Percentiles rank a stretch among this genome's conserved stretches.
phyloP scores from a whole-genome alignment of 1,284 basidiomycete species.

The Hymenochaete sp. region DNA sequence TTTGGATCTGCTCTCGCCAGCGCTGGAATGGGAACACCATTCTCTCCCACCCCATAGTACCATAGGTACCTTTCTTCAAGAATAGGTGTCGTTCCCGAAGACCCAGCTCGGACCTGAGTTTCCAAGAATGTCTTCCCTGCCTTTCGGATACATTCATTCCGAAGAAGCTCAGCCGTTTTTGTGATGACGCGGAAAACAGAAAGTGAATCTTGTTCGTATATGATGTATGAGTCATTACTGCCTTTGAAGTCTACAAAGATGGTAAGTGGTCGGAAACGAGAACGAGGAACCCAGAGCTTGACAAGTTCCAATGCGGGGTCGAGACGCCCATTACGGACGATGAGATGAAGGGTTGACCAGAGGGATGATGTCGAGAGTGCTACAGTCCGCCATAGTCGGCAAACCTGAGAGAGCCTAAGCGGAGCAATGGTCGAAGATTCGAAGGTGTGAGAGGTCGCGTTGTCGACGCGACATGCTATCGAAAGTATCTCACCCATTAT shows the following conservation, averaged over 20 bases:
- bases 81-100: constrained; percentile 11
- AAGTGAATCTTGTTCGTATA: constrained; percentile 11
- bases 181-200: constrained; percentile 12
- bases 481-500: constrained; percentile 11
- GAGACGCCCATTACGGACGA: constrained; percentile 3
- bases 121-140: constrained; percentile 13
- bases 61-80: constrained; percentile 14
- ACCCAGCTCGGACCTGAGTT: constrained; percentile 11
- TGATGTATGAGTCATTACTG: constrained; percentile 2
- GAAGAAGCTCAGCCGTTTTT: constrained; percentile 11
- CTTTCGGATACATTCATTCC: not conserved
- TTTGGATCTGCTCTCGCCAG: constrained; percentile 5
- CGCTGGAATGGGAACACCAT: too few species aligned
- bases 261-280: constrained; percentile 6
- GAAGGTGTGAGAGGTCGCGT: not conserved
- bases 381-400: constrained; percentile 8
- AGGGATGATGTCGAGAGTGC: constrained; percentile 9
- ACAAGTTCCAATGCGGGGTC: constrained; percentile 13
- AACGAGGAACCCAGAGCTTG: constrained; percentile 15
- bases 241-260: constrained; percentile 11
- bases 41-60: constrained; percentile 10
- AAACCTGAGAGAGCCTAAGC: constrained; percentile 11
- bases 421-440: constrained; percentile 2
- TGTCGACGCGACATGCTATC: constrained; percentile 9
- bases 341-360: constrained; percentile 8